Conservation (phyloP, 2,329 filamentous ascomycete species). For the Colletotrichum salicis region DNA sequence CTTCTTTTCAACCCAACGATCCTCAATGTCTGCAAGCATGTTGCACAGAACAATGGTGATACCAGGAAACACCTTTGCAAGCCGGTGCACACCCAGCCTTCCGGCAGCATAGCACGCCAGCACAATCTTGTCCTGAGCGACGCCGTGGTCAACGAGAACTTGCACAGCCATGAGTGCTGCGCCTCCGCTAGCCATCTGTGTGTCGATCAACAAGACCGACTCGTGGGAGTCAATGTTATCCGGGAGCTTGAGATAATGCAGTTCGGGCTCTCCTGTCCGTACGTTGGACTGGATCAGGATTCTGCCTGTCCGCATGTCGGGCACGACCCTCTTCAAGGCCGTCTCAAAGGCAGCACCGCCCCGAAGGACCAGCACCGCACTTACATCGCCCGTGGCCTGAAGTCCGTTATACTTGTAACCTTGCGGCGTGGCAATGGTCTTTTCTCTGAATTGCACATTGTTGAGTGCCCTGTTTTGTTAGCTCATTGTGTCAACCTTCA, state of each 20-base stretch:
- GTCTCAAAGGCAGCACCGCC: conserved; percentile 90
- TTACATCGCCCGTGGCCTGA: conserved; percentile 76
- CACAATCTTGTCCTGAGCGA: conserved; percentile 84
- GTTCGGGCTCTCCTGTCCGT: conserved; percentile 86
- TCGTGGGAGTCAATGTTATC: conserved; percentile 78
- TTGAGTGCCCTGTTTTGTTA: conserved; percentile 72
- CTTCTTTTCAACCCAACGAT: conserved; percentile 87
- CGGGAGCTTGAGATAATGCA: conserved; percentile 88
- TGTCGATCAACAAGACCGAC: conserved; percentile 86
- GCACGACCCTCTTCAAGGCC: conserved; percentile 88
- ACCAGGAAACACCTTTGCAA: conserved; percentile 89
- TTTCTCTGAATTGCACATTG: conserved; percentile 75
- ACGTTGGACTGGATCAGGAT: conserved; percentile 91
- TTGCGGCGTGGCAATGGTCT: conserved; percentile 76
- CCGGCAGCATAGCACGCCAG: conserved; percentile 94
- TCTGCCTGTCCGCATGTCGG: conserved; percentile 89
- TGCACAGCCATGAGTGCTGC: conserved; percentile 91
- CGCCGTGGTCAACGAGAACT: conserved; percentile 94
- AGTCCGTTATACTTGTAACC: conserved; percentile 78
- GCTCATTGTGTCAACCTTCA: background rate
- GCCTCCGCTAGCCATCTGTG: conserved; percentile 94
- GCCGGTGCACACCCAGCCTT: conserved; percentile 81
- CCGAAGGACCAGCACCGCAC: conserved; percentile 87
- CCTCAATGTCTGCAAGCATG: conserved; percentile 83
- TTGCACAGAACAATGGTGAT: conserved; percentile 88